Conservation (phyloP, 139 green algal genomes). For the Chlamydomonas asymmetrica region DNA sequence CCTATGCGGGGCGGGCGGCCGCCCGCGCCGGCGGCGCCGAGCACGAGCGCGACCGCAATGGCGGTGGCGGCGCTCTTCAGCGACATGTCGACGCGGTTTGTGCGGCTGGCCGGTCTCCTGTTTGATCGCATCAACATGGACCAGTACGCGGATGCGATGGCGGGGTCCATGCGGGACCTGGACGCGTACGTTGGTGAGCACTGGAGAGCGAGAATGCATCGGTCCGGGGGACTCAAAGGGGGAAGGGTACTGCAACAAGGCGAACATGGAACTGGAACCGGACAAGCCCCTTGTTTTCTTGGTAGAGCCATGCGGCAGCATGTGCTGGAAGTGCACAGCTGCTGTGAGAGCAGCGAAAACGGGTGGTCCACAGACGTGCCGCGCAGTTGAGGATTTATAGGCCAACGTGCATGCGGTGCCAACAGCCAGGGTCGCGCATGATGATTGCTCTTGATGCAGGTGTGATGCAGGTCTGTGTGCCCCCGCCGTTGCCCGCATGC, state of each 20-base stretch:
- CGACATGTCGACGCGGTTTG: conserved; percentile 40
- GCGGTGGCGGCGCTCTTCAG: conserved; percentile 2
- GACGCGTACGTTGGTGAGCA: conserved; percentile 10
- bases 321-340: background rate
- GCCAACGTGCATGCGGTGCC: background rate
- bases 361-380: no score
- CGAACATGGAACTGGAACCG: no score
- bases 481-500: background rate
- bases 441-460: background rate
- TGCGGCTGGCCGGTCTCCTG: conserved; percentile 60
- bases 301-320: background rate
- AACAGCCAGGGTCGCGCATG: background rate
- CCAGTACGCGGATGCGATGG: conserved; percentile 27
- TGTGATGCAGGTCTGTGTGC: background rate
- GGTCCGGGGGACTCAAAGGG: background rate
- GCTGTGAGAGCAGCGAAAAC: background rate
- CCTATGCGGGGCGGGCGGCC: conserved; percentile 11
- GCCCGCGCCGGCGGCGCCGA: background rate
- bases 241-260: no score
- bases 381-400: no score
- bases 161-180: conserved; percentile 27
- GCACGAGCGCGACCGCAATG: conserved; percentile 17
- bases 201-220: background rate
- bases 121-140: conserved; percentile 67
- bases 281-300: no score